These are phyloP conservation scores for Chlorencoelia australis DNA, from an alignment of 2,329 filamentous ascomycete species.

Conservation along the genomic window DNA sequence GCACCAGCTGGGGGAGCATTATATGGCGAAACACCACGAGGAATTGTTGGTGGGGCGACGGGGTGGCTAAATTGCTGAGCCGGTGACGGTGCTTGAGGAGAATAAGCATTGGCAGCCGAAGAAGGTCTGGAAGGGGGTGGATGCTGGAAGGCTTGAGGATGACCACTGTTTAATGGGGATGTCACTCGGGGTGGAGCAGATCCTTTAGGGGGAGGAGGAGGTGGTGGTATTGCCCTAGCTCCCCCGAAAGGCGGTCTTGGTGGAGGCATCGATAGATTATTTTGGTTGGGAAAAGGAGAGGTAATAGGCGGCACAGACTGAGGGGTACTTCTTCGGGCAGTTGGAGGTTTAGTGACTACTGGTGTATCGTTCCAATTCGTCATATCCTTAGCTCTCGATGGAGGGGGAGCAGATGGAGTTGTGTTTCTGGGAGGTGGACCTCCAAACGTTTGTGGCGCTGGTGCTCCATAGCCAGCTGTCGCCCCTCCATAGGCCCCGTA, in stretches of 20 bases:
- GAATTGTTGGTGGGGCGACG: constrained; percentile 45
- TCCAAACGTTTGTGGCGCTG: constrained; percentile 29
- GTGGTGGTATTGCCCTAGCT: constrained; percentile 54
- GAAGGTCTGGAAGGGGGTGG: constrained; percentile 40
- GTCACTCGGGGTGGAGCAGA: constrained; percentile 58
- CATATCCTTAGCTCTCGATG: constrained; percentile 60
- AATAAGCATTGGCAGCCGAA: constrained; percentile 53
- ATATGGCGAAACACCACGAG: constrained; percentile 76
- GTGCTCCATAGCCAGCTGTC: constrained; percentile 20
- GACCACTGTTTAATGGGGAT: constrained; percentile 54
- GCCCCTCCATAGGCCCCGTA: constrained; percentile 20
- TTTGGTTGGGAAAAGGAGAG: constrained; percentile 66
- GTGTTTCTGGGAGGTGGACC: constrained; percentile 56
- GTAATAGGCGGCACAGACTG: constrained; percentile 45
- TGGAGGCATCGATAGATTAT: constrained; percentile 43
- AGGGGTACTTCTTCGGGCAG: constrained; percentile 59
- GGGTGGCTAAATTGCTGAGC: constrained; percentile 28
- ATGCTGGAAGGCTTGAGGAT: constrained; percentile 39
- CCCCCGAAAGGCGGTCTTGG: constrained; percentile 47
- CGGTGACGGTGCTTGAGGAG: constrained; percentile 43
- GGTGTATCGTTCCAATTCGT: constrained; percentile 94
- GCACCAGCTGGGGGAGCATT: constrained; percentile 63
- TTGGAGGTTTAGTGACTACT: constrained; percentile 65
- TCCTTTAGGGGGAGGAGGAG: constrained; percentile 78
- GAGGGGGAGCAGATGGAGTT: constrained; percentile 58